phyloP scores from a whole-genome alignment of 441 rosid species.

The Omphalea diandra region DNA sequence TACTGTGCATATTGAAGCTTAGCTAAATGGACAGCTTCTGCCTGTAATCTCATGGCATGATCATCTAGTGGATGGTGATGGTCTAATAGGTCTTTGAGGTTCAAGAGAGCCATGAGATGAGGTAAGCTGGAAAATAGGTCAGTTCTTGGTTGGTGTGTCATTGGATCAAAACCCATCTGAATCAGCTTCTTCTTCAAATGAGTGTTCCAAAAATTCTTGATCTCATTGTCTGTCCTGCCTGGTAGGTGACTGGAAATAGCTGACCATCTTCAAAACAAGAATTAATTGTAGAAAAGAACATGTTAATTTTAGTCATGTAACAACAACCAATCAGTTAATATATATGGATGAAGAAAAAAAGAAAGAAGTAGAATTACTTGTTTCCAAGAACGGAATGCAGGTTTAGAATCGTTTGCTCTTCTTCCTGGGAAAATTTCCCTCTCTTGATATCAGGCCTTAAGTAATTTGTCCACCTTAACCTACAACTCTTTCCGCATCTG shows the following conservation, averaged over 20 bases:
- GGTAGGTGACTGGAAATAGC: conserved; percentile 77
- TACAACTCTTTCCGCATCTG: conserved; percentile 94
- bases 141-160: conserved; percentile 84
- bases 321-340: too few species aligned
- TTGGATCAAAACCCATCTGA: conserved; percentile 90
- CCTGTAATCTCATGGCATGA: conserved; percentile 51
- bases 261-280: conserved; percentile 58
- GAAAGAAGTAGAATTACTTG: too few species aligned
- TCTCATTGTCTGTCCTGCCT: conserved; percentile 84
- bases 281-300: background rate
- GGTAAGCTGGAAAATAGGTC: conserved; percentile 72
- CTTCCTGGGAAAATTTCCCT: conserved; percentile 83
- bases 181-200: conserved; percentile 85
- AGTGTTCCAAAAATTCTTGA: conserved; percentile 86
- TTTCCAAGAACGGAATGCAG: conserved; percentile 86
- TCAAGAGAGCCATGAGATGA: conserved; percentile 68
- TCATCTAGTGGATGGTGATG: conserved; percentile 40
- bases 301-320: too few species aligned
- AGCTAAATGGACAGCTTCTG: conserved; percentile 63
- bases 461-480: conserved; percentile 92
- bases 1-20: conserved; percentile 55
- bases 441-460: conserved; percentile 88
- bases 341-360: too few species aligned
- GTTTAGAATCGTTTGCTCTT: conserved; percentile 80
- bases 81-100: conserved; percentile 53